Percentiles rank a stretch among this genome's conserved stretches.
These are phyloP conservation scores for Heimioporus sp. DNA, from an alignment of 768 basidiomycete genomes.

Conservation along the genomic window DNA sequence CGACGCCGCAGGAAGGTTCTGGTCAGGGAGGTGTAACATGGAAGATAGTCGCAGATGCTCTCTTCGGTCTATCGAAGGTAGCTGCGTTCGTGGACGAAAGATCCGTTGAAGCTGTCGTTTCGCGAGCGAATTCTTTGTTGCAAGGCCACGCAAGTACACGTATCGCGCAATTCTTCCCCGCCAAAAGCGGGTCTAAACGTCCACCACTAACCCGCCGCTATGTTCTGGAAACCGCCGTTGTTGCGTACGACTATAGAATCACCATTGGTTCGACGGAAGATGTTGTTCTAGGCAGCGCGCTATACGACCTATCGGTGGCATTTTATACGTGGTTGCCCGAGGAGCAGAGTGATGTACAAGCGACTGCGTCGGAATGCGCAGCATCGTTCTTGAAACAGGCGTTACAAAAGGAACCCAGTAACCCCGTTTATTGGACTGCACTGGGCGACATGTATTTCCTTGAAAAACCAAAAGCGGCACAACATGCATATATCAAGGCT, in stretches of 20 bases:
- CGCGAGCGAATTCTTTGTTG: conserved; percentile 37
- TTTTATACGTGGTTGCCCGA: conserved; percentile 49
- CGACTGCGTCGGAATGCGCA: conserved; percentile 40
- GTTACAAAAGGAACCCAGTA: conserved; percentile 66
- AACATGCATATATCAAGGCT: conserved; percentile 90
- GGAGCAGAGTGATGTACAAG: conserved; percentile 15
- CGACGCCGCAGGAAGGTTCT: conserved; percentile 46
- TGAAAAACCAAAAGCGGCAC: conserved; percentile 67
- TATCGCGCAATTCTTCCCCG: conserved; percentile 40
- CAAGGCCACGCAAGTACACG: conserved; percentile 40
- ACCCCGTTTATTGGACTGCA: conserved; percentile 78
- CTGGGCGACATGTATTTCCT: conserved; percentile 73
- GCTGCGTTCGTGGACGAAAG: conserved; percentile 47
- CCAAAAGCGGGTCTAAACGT: conserved; percentile 25
- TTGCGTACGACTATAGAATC: conserved; percentile 60
- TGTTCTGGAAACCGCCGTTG: conserved; percentile 51
- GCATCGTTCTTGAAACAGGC: conserved; percentile 64
- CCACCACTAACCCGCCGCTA: conserved; percentile 31
- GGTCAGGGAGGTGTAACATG: conserved; percentile 75
- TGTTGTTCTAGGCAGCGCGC: conserved; percentile 52
- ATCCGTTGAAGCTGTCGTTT: conserved; percentile 34
- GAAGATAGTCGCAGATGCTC: conserved; percentile 81
- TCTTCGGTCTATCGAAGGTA: conserved; percentile 60
- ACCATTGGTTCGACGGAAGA: conserved; percentile 55
- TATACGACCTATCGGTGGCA: conserved; percentile 71